Evolutionary conservation across 75 land plant species (phyloP).

Genomic region (Picea sitchensis): DNA sequence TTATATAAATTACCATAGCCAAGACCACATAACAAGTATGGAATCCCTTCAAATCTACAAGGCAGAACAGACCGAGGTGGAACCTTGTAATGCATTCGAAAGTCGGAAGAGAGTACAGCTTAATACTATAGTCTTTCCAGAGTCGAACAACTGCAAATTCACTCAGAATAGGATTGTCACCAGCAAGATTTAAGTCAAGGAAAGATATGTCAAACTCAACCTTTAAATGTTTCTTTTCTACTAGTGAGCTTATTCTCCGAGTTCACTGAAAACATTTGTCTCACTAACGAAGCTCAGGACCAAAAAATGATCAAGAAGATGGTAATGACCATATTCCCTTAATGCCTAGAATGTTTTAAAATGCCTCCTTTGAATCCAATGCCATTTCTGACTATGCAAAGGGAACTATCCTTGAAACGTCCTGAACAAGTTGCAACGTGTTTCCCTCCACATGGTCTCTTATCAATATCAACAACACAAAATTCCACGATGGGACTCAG

Average conservation of each 20-base stretch:
- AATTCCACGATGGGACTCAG: slow-evolving; percentile 93
- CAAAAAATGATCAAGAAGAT: slow-evolving; percentile 82
- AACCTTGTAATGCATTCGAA: too few relatives aligned
- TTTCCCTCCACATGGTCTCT: slow-evolving; percentile 60
- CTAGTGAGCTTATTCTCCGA: slow-evolving; percentile 67
- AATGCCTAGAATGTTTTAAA: slow-evolving; percentile 91
- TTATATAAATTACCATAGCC: too few relatives aligned
- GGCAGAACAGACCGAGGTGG: too few relatives aligned
- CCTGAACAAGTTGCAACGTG: slow-evolving; percentile 92
- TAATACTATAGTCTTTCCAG: too few relatives aligned
- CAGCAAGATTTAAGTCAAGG: too few relatives aligned
- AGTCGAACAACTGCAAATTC: too few relatives aligned
- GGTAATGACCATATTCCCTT: slow-evolving; percentile 96
- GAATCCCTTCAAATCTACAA: too few relatives aligned
- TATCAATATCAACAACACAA: slow-evolving; percentile 78
- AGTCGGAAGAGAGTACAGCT: too few relatives aligned
- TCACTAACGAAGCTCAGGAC: slow-evolving; percentile 96
- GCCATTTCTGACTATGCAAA: slow-evolving; percentile 88
- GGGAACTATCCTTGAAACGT: slow-evolving; percentile 95
- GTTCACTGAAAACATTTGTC: slow-evolving; percentile 93
- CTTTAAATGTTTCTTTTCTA: too few relatives aligned
- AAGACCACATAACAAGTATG: too few relatives aligned
- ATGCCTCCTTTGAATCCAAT: slow-evolving; percentile 98
- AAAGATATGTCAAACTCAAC: too few relatives aligned
- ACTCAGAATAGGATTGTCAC: too few relatives aligned